phyloP scores from a whole-genome alignment of 768 basidiomycete species.

The Lentinus brumalis region DNA sequence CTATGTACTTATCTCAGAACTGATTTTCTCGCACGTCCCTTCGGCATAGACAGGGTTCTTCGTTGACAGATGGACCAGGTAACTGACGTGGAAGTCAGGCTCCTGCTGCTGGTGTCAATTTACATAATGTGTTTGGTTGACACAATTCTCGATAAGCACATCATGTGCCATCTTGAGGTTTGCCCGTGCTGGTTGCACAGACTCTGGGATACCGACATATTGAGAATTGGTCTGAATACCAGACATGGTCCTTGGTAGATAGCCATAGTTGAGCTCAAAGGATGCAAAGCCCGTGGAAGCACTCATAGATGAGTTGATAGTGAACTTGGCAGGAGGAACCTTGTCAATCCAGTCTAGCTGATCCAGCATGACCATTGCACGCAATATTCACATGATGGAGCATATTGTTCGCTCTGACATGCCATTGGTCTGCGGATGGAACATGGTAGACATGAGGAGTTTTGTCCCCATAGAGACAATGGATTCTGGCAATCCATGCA shows the following conservation, averaged over 20 bases:
- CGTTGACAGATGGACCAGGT: constrained; percentile 39
- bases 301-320: constrained; percentile 36
- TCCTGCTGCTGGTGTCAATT: constrained; percentile 28
- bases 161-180: constrained; percentile 38
- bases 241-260: constrained; percentile 16
- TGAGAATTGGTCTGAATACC: not conserved
- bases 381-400: constrained; percentile 16
- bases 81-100: constrained; percentile 21
- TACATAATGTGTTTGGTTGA: constrained; percentile 33
- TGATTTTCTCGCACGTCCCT: constrained; percentile 36
- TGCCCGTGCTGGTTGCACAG: constrained; percentile 25
- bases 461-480: constrained; percentile 29
- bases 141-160: constrained; percentile 35
- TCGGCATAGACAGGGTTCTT: constrained; percentile 37
- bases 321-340: constrained; percentile 40
- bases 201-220: constrained; percentile 26
- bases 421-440: constrained; percentile 37
- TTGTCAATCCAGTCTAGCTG: constrained; percentile 34
- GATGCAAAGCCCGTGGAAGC: constrained; percentile 39
- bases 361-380: constrained; percentile 7
- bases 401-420: constrained; percentile 19
- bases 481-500: constrained; percentile 26
- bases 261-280: constrained; percentile 29
- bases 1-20: constrained; percentile 36
- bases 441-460: constrained; percentile 31